Conservation (phyloP, 768 basidiomycete species). For the Pisolithus sp. region DNA sequence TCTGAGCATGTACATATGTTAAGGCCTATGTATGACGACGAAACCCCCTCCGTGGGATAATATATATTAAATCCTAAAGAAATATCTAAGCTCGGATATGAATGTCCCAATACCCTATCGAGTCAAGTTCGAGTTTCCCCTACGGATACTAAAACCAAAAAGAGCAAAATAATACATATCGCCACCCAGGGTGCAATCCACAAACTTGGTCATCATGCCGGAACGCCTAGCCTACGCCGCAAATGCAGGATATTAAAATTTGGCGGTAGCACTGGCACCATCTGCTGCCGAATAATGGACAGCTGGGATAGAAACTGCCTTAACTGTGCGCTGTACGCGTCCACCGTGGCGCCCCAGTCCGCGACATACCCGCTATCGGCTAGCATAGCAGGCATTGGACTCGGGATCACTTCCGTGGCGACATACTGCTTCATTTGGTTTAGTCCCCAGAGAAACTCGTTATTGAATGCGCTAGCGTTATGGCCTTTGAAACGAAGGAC, state of each 20-base stretch:
- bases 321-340: slow-evolving; percentile 24
- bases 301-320: slow-evolving; percentile 27
- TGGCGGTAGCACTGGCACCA: slow-evolving; percentile 25
- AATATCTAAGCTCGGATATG: not conserved
- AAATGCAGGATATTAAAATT: slow-evolving; percentile 28
- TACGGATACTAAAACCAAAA: too few relatives aligned
- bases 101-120: not conserved
- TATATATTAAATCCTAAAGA: not conserved
- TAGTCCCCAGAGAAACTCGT: slow-evolving; percentile 26
- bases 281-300: slow-evolving; percentile 25
- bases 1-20: slow-evolving; percentile 10
- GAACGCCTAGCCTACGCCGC: slow-evolving; percentile 21
- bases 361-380: slow-evolving; percentile 21
- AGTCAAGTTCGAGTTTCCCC: too few relatives aligned
- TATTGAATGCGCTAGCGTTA: slow-evolving; percentile 21
- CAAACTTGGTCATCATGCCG: slow-evolving; percentile 1
- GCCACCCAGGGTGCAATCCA: not conserved
- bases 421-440: slow-evolving; percentile 22
- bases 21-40: not conserved
- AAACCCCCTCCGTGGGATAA: not conserved
- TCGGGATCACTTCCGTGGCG: slow-evolving; percentile 14
- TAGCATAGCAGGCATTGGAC: slow-evolving; percentile 16
- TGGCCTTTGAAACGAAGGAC: slow-evolving; percentile 25
- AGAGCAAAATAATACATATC: too few relatives aligned
- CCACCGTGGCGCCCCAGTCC: slow-evolving; percentile 26